Base-by-base conservation (phyloP, 2,329 filamentous ascomycete genomes). In the Cordyceps fumosorosea region DNA sequence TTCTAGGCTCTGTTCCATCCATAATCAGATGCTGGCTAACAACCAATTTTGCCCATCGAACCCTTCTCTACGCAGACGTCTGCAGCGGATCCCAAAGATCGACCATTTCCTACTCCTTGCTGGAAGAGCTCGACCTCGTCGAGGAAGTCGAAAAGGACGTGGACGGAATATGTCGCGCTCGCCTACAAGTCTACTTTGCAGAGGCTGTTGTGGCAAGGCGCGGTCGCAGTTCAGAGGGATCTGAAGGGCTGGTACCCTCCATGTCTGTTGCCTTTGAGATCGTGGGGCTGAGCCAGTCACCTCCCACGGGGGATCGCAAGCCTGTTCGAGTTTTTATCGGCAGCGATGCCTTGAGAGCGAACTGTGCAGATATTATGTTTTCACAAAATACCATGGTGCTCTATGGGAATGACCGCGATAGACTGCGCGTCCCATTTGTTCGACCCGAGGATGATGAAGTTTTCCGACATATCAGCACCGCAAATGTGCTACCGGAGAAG, bases 1-100 rank as follows among this genome's bases (percentile, higher is more conserved):
- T 96, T 58, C 80, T 97, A 18, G 92, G 93, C 14, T 89, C 93
- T 7, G 92, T 96, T 6, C 95, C 95, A 6, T 91, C 92, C 34
- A 96, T 99, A 67, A 90, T 98, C 62, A 89, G 95, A 64, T 99
- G 95, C 78, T 98, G 95, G 93, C 81, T 98, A 68, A 93, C 90
- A 29, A 89, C 88, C 42, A 88, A 91, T 69, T 98, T 96, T 76
- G 93, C 92, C 16, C 93, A 96, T 71, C 88, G 89, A 66, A 89
- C 91, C 11, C 82, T 98, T 18, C 80, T 97, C 5, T 98, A 98
- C 72, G 95, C 93, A 42, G 93, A 92, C 40, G 81, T 98, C 2
- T 98, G 95, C 74, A 93, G 91, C 2, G 95, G 93, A 1, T 96
- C 95, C 5, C 92, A 93, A 73, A 88, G 86, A 68, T 98, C 95